phyloP scores from a whole-genome alignment of 2,329 filamentous ascomycete species.

The Parascedosporium putredinis region DNA sequence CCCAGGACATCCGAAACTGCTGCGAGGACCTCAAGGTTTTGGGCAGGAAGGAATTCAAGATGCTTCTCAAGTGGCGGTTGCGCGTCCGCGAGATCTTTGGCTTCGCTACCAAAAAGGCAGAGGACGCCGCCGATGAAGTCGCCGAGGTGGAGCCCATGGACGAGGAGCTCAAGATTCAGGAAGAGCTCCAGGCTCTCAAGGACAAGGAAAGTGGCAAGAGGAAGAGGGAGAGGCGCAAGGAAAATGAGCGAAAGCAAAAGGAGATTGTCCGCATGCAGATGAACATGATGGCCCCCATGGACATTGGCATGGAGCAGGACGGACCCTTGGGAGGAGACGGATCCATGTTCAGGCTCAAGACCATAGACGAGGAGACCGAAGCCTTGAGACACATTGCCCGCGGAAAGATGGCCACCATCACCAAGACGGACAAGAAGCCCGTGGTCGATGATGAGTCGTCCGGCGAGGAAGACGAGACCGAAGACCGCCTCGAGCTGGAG shows the following conservation, averaged over 20 bases:
- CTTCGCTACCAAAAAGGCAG: constrained; percentile 63
- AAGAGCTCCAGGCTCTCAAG: constrained; percentile 72
- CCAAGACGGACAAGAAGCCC: constrained; percentile 36
- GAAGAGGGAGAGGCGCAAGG: constrained; percentile 73
- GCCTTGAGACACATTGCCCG: constrained; percentile 48
- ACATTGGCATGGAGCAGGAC: constrained; percentile 84
- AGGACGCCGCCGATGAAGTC: constrained; percentile 56
- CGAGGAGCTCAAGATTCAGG: constrained; percentile 82
- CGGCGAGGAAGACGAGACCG: constrained; percentile 64
- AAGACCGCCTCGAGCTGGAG: constrained; percentile 71
- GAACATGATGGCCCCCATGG: constrained; percentile 91
- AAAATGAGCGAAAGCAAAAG: constrained; percentile 89
- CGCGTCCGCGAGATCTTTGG: constrained; percentile 87
- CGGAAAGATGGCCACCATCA: constrained; percentile 66
- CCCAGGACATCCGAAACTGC: constrained; percentile 65
- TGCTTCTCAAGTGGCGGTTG: constrained; percentile 79
- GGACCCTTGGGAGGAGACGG: constrained; percentile 71
- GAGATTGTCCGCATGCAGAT: constrained; percentile 95
- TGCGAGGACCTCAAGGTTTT: constrained; percentile 82
- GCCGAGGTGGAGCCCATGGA: constrained; percentile 84
- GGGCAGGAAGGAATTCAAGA: constrained; percentile 88
- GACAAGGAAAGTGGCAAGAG: constrained; percentile 67
- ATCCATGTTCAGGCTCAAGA: constrained; percentile 77
- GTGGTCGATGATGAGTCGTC: constrained; percentile 50
- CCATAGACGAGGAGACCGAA: constrained; percentile 66